Base-by-base conservation (phyloP, 208 protist species). In the Trypanosoma scelopori region DNA sequence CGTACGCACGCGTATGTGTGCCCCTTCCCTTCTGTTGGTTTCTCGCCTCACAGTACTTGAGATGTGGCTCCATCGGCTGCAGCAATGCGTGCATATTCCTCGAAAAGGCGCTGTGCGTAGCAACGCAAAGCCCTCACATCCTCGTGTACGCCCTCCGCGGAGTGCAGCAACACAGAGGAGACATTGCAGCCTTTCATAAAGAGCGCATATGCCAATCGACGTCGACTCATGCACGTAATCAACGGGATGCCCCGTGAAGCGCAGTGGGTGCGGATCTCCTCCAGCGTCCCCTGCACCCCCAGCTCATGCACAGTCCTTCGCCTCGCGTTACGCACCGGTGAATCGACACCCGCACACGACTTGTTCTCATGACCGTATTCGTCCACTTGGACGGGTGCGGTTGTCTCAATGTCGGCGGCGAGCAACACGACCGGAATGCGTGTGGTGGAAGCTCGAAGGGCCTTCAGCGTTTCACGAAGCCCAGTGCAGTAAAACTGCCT, bases 121-220 rank as follows among this genome's bases (percentile, higher is more conserved):
- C 48, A 23, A 18, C 47, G 58, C 18, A 76, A 47, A 28, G n/a
- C 20, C 15, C 32, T 67, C 30, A 80, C 49, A 71, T 84, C 46
- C 42, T 65, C 63, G 71, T 73, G 22, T 66, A 70, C 49, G 59
- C 80, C 70, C 61, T 75, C 76, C 56, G 86, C 85, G 6, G 76
- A 76, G 25, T 79, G 64, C 43, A 88, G 47, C 43, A 88, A 71
- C 7, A 91, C 79, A 32, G 74, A 75, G 35, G 67, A 53, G 7
- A 91, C 55, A 39, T 66, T 70, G 58, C 79, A 85, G 6, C 75
- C 60, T 49, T 91, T 87, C n/a, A 79, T 76, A 65, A 76, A 79
- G 32, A 91, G 53, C 20, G 85, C 85, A 63, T 88, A 91, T n/a
- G 85, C 72, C 12, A 91, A 58, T 35, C 79, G 62, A 35, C 83